Evolutionary conservation across 2,329 filamentous ascomycete species (phyloP).

Genomic region (Pezicula rhizophila): DNA sequence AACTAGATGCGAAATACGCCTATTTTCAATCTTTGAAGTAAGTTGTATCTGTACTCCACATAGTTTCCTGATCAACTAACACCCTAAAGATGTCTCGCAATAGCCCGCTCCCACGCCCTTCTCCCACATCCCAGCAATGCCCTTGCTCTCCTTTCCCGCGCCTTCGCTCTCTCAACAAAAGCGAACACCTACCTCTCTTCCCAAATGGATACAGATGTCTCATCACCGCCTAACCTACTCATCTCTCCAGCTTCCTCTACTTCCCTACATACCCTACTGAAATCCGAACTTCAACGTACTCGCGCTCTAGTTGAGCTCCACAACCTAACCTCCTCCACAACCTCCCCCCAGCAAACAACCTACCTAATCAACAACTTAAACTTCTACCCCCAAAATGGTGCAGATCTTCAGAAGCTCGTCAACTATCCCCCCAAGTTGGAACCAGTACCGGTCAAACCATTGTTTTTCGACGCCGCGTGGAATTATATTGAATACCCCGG

Average conservation of each 20-base stretch:
- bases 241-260: slow-evolving; percentile 54
- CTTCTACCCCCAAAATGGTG: slow-evolving; percentile 63
- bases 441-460: slow-evolving; percentile 82
- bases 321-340: slow-evolving; percentile 46
- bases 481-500: slow-evolving; percentile 94
- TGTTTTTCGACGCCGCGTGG: slow-evolving; percentile 95
- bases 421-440: slow-evolving; percentile 80
- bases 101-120: slow-evolving; percentile 78
- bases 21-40: slow-evolving; percentile 91
- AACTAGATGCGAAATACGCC: slow-evolving; percentile 69
- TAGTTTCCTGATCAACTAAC: slow-evolving; percentile 5
- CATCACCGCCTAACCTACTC: slow-evolving; percentile 58
- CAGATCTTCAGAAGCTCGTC: slow-evolving; percentile 76
- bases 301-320: slow-evolving; percentile 82
- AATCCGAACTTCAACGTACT: slow-evolving; percentile 69
- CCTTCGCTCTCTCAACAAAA: slow-evolving; percentile 53
- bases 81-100: slow-evolving; percentile 63
- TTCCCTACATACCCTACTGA: slow-evolving; percentile 56
- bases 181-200: slow-evolving; percentile 42
- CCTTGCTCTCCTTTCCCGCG: slow-evolving; percentile 75
- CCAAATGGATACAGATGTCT: slow-evolving; percentile 27
- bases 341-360: slow-evolving; percentile 16
- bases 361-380: slow-evolving; percentile 68
- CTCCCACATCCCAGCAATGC: slow-evolving; percentile 69
- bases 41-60: slow-evolving; percentile 22